These are phyloP conservation scores for Aspergillus haitiensis DNA, from an alignment of 495 filamentous ascomycete genomes.

Conservation along the genomic window DNA sequence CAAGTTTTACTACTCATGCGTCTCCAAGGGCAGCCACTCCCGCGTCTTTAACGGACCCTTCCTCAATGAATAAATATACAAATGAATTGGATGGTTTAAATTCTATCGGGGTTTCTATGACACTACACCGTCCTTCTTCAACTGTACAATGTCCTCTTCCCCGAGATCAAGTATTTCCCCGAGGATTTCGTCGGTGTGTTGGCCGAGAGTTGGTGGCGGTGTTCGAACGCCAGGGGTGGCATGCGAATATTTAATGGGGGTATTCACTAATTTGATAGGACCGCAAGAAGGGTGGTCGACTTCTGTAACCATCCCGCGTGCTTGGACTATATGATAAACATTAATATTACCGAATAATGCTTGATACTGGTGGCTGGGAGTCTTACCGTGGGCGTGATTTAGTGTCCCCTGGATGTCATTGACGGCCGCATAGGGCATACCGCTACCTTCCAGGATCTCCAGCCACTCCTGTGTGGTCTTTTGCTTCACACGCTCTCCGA, in stretches of 20 bases:
- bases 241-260: constrained; percentile 93
- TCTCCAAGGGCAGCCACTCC: no score
- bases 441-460: constrained; percentile 79
- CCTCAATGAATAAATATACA: neutral
- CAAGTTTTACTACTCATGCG: no score
- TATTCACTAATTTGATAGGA: constrained; percentile 84
- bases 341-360: constrained; percentile 11
- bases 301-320: constrained; percentile 84
- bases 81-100: neutral
- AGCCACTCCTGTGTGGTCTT: constrained; percentile 92
- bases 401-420: constrained; percentile 87
- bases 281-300: constrained; percentile 82
- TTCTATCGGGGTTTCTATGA: constrained; percentile 40
- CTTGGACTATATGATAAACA: constrained; percentile 55
- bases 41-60: neutral
- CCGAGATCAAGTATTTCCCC: constrained; percentile 63
- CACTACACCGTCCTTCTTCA: constrained; percentile 70
- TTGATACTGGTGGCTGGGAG: neutral
- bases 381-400: constrained; percentile 74
- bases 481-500: constrained; percentile 69
- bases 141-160: constrained; percentile 56
- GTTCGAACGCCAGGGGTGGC: constrained; percentile 73
- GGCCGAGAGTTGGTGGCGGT: constrained; percentile 81
- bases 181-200: constrained; percentile 90
- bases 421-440: constrained; percentile 92